Percentiles rank a stretch among this genome's conserved stretches.
Conservation (phyloP, 345 rosid species). For the Syzygium aqueum region DNA sequence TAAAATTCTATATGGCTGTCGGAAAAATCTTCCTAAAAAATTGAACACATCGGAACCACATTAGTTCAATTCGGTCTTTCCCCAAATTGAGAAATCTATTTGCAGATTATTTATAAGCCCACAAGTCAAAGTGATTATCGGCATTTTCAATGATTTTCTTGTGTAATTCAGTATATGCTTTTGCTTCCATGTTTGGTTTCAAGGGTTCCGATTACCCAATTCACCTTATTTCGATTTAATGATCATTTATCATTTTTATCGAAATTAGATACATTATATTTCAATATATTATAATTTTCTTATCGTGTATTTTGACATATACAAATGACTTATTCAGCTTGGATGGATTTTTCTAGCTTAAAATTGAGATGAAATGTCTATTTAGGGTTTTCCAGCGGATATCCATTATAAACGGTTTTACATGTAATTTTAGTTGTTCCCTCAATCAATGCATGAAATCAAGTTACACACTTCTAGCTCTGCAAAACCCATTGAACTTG, state of each 20-base stretch:
- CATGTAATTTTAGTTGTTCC: background rate
- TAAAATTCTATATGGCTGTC: background rate
- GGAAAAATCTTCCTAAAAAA: background rate
- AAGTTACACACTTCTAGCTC: background rate
- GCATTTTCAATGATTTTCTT: background rate
- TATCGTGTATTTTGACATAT: background rate
- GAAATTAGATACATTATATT: background rate
- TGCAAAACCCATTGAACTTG: background rate
- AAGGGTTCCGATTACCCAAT: background rate
- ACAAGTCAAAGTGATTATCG: background rate
- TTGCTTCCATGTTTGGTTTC: background rate
- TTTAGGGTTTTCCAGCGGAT: background rate
- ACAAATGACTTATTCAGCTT: background rate
- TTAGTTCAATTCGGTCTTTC: background rate
- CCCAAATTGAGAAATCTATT: background rate
- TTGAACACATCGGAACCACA: background rate
- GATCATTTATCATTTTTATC: background rate
- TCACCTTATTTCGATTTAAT: background rate
- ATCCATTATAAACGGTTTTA: background rate
- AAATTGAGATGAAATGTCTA: background rate
- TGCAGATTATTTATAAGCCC: background rate
- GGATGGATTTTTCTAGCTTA: background rate
- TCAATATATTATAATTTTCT: background rate
- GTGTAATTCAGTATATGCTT: background rate
- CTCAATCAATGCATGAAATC: background rate